phyloP scores from a whole-genome alignment of 2,329 filamentous ascomycete genomes.

The Xylaria sp. region DNA sequence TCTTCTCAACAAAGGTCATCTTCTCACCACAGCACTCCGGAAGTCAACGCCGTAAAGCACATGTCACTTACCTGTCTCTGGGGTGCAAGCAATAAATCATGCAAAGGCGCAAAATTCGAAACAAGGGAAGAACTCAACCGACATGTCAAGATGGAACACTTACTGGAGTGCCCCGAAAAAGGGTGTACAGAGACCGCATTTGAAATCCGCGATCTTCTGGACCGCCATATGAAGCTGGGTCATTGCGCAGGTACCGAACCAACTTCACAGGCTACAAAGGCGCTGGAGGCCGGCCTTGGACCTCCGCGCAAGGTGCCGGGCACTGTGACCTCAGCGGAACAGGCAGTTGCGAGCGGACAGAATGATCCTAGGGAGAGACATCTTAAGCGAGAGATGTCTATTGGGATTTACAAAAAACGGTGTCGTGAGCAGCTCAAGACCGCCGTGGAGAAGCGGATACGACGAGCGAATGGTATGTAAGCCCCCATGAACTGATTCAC shows the following conservation, averaged over 20 bases:
- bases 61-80: slow-evolving; percentile 37
- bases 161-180: slow-evolving; percentile 38
- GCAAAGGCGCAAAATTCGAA: slow-evolving; percentile 34
- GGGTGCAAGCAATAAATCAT: slow-evolving; percentile 30
- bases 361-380: slow-evolving; percentile 21
- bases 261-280: slow-evolving; percentile 17
- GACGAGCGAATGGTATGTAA: slow-evolving; percentile 27
- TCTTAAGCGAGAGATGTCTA: slow-evolving; percentile 28
- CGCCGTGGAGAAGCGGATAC: slow-evolving; percentile 34
- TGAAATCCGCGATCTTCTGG: slow-evolving; percentile 32
- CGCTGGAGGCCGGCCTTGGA: slow-evolving; percentile 9
- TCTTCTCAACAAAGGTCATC: not conserved
- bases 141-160: slow-evolving; percentile 41
- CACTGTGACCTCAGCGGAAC: not conserved
- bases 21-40: not conserved
- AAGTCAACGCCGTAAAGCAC: not conserved
- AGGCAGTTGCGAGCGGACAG: not conserved
- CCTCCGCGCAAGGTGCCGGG: not conserved
- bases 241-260: slow-evolving; percentile 28
- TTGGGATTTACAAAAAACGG: slow-evolving; percentile 33
- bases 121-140: slow-evolving; percentile 37
- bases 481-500: not conserved
- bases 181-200: slow-evolving; percentile 38
- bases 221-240: slow-evolving; percentile 35
- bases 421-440: slow-evolving; percentile 34